Evolutionary conservation across 805 yeast genomes (phyloP), one percentile per base, ranked within the genome.

Genomic region (Hanseniaspora vineae): DNA sequence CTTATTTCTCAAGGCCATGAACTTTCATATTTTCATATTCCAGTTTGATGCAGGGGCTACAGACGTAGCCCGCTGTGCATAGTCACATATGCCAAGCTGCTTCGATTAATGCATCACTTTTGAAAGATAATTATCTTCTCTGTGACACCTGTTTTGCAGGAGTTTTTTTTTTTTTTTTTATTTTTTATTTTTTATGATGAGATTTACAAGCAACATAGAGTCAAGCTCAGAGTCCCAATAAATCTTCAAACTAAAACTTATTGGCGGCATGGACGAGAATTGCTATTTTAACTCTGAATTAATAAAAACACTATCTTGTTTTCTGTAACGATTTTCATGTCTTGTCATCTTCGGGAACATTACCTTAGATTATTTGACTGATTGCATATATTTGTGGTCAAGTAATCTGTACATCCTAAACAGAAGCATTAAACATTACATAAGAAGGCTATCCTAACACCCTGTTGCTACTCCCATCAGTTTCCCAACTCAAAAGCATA

Each of bases 201-300:
- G 75, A 80, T 77, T 44, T 70, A 68, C 65, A 71, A 77, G 75
- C 83, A 80, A 79, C 84, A 80, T 80, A 80, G 89, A 81, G 89
- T 81, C 89, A 81, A 81, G 89, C 88, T 81, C 89, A 73, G 85
- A 81, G 81, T 71, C 65, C 64, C 59, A 55, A 60, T 33, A 33
- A 59, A 57, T 54, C 57, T 55, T 60, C 69, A 51, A 39, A 39
- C 19, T 39, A n/a, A 14, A n/a, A 17, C 45, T 48, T 46, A 44
- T 39, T 39, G 50, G 44, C 44, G 58, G 51, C 58, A 51, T 66
- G 76, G 89, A 81, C 78, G 88, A 81, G 84, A 79, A 65, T 77
- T 80, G 84, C 84, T 72, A 52, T 47, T 52, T 45, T 46, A 42
- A 51, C 52, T 55, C 66, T 61, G 65, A 60, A 23, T 23, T 23